phyloP scores from a whole-genome alignment of 495 filamentous ascomycete genomes.

The Lichina pygmaea region DNA sequence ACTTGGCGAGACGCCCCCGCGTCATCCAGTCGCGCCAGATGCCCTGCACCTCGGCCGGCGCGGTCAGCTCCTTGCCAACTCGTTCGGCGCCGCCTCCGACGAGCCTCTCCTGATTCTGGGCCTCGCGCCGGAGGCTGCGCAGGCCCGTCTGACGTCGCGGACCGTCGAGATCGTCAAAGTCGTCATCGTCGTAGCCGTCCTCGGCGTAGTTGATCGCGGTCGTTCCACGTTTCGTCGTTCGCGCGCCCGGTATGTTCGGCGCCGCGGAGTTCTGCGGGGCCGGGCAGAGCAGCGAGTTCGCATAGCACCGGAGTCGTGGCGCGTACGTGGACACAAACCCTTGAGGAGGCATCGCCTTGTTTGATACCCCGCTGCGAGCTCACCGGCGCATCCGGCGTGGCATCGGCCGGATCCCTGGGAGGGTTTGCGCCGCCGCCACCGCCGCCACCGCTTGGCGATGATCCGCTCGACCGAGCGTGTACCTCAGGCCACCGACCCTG shows the following conservation, averaged over 20 bases:
- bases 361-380: too few relatives aligned
- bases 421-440: too few relatives aligned
- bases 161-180: constrained; percentile 75
- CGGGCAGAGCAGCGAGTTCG: constrained; percentile 76
- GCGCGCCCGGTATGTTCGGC: constrained; percentile 36
- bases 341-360: constrained; percentile 29
- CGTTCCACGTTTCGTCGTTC: constrained; percentile 90
- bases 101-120: constrained; percentile 27
- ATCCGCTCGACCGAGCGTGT: too few relatives aligned
- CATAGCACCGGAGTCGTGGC: constrained; percentile 70
- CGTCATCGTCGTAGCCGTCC: constrained; percentile 80
- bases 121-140: constrained; percentile 58
- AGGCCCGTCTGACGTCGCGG: constrained; percentile 60
- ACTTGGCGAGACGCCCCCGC: constrained; percentile 31
- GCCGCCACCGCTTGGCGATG: too few relatives aligned
- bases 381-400: too few relatives aligned
- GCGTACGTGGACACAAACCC: constrained; percentile 80
- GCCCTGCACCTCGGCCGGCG: constrained; percentile 63
- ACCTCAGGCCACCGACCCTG: too few relatives aligned
- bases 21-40: constrained; percentile 91
- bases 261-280: constrained; percentile 38
- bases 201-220: constrained; percentile 94
- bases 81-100: constrained; percentile 33
- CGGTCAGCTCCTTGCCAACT: constrained; percentile 56
- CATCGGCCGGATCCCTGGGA: too few relatives aligned